These are phyloP conservation scores for Hemileccinum impolitum DNA, from an alignment of 768 basidiomycete species.

Conservation along the genomic window DNA sequence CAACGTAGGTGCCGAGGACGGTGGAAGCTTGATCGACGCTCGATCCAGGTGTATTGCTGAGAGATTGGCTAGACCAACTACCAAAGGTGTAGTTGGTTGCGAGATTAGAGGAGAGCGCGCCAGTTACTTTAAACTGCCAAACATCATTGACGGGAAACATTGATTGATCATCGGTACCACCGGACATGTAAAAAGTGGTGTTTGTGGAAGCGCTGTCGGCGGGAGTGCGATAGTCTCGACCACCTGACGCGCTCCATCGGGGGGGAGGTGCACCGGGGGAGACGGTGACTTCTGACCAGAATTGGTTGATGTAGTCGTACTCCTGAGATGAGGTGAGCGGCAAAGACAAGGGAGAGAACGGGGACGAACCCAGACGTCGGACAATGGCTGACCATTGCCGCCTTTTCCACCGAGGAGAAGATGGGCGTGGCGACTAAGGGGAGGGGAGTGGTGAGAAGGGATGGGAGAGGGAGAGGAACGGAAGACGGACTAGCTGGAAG, in stretches of 20 bases:
- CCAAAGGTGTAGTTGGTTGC: constrained; percentile 43
- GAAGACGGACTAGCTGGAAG: constrained; percentile 73
- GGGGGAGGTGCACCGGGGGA: constrained; percentile 54
- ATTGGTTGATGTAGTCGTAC: constrained; percentile 71
- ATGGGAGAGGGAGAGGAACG: constrained; percentile 7
- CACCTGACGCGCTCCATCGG: constrained; percentile 72
- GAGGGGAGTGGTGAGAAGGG: constrained; percentile 12
- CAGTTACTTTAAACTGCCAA: constrained; percentile 68
- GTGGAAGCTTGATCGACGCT: constrained; percentile 53
- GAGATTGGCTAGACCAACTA: constrained; percentile 55
- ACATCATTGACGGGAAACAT: constrained; percentile 56
- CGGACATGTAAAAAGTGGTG: constrained; percentile 71
- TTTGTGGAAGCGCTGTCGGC: constrained; percentile 39
- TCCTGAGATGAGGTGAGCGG: constrained; percentile 45
- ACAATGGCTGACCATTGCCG: constrained; percentile 47
- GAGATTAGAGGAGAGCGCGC: constrained; percentile 68
- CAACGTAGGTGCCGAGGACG: constrained; percentile 49
- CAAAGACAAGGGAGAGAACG: not conserved
- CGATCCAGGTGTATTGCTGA: constrained; percentile 32
- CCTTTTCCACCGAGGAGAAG: constrained; percentile 71
- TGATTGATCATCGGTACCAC: constrained; percentile 55
- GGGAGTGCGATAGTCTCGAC: constrained; percentile 56
- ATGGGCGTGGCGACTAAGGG: constrained; percentile 64
- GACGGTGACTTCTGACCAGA: constrained; percentile 64
- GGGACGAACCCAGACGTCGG: constrained; percentile 69